phyloP scores from a whole-genome alignment of 1,284 basidiomycete genomes.

The Malassezia restricta region DNA sequence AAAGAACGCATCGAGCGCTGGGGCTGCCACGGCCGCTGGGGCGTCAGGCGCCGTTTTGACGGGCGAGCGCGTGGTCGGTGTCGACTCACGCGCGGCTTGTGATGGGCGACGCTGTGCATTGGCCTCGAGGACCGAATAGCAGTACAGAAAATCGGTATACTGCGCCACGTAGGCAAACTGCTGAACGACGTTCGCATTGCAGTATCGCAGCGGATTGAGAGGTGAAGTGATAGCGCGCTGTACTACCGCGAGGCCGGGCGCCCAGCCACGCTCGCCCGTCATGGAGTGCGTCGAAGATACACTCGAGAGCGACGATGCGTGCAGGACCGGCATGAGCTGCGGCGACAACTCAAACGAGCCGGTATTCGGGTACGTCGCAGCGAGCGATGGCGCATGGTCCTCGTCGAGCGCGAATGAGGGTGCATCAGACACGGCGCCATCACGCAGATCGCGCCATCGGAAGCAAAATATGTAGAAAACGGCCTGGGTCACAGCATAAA shows the following conservation, averaged over 20 bases:
- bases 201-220: conserved; percentile 63
- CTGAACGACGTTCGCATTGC: conserved; percentile 75
- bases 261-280: conserved; percentile 54
- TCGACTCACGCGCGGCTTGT: conserved; percentile 9
- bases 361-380: conserved; percentile 10
- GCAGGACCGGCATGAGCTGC: conserved; percentile 9
- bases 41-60: neutral
- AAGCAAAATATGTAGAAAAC: conserved; percentile 97
- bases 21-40: conserved; percentile 17
- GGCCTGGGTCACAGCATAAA: conserved; percentile 86
- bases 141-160: conserved; percentile 82
- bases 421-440: conserved; percentile 2
- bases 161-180: conserved; percentile 92
- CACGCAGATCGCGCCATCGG: conserved; percentile 71
- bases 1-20: conserved; percentile 73
- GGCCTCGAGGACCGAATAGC: conserved; percentile 79
- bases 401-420: conserved; percentile 17
- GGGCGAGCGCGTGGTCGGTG: conserved; percentile 1
- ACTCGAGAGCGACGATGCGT: conserved; percentile 6
- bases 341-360: conserved; percentile 14
- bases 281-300: conserved; percentile 11
- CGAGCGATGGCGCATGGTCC: conserved; percentile 7
- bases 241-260: conserved; percentile 64
- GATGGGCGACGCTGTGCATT: conserved; percentile 49
- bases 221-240: conserved; percentile 69